Evolutionary conservation across 2,329 filamentous ascomycete genomes (phyloP), one percentile per base, ranked within the genome.

Genomic region (Aspergillus sp.): DNA sequence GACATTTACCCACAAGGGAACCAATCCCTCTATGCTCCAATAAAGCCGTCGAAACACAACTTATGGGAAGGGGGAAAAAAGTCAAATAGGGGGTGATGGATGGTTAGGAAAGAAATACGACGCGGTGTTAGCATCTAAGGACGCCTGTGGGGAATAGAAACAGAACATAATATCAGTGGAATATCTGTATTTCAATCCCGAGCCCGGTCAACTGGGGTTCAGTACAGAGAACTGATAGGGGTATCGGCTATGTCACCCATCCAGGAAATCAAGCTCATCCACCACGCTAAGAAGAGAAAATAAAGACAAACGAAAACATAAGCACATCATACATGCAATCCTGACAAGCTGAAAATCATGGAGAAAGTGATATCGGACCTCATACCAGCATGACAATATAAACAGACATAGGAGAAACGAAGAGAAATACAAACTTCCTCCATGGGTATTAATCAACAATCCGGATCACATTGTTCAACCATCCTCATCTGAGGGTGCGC

Each of bases 401-500:
- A 64, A 70, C 65, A 68, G 57, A 67, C 66, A 65, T 64, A 60
- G 66, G 39, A 24, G 22, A 19, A 37, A 39, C 20, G 34, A 37
- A 47, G 30, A 41, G 30, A 17, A 34, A 53, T 57, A 62, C 57
- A 63, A 66, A 62, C 61, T 62, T 60, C 60, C 61, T 60, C 60
- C 61, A 65, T 62, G 66, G 60, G 40, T 63, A 66, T 68, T 64
- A 62, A 61, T 63, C 64, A 58, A 65, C 63, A 54, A 51, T 56
- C 60, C 51, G 45, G 5, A 15, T 48, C 11, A n/a, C 39, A 48
- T 8, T n/a, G 42, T 37, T 73, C 64, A 77, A 61, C 75, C 81
- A 59, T 82, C 80, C 53, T 80, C 81, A 63, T 82, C 82, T 37
- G 80, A 81, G 66, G 69, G 64, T n/a, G 71, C 70, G 22, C 66